Base-by-base conservation (phyloP, 2,329 filamentous ascomycete genomes). In the Fusarium poae region DNA sequence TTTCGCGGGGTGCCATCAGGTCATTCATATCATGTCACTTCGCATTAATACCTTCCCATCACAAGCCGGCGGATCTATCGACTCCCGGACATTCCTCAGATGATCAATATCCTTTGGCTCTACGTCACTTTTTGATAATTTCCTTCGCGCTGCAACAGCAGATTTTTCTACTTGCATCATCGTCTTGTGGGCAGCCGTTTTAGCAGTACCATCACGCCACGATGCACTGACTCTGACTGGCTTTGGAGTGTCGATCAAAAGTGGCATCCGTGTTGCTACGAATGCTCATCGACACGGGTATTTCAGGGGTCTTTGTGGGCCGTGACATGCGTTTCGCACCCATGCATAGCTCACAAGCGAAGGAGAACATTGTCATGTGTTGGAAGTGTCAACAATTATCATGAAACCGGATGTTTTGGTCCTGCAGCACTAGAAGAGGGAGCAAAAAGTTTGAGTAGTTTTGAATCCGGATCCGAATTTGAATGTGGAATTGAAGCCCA, bases 221-320 rank as follows among this genome's bases (percentile, higher is more conserved):
- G 8, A 48, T 32, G 46, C 46, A 42, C 42, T 37, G 44, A 55
- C 18, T 48, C 43, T 37, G 44, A 55, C 18, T 48, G 39, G 21
- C 39, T 51, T 37, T 27, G 18, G 42, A 44, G 12, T 45, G 45
- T 51, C 40, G 67, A 67, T 69, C 49, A 45, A 52, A 43, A 52
- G 48, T 53, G 50, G 55, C 34, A 57, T 68, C 42, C 7, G 27
- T 12, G 15, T 21, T n/a, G 7, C 43, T 29, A 11, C 25, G 9
- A 20, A n/a, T 45, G 25, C 18, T 43, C 37, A 43, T 43, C 16
- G 18, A 52, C 25, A n/a, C 35, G 6, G 45, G 43, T 30, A 62
- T 68, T 61, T 68, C 65, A 71, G 68, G 68, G 69, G 62, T 45
- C 27, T 49, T 35, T 50, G 67, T 68, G 67, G 67, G 52, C 32